A percentile compares a stretch with the other conserved stretches of the same genome.
phyloP scores from a whole-genome alignment of 148 eudicot species.

The Linanthus parryae region DNA sequence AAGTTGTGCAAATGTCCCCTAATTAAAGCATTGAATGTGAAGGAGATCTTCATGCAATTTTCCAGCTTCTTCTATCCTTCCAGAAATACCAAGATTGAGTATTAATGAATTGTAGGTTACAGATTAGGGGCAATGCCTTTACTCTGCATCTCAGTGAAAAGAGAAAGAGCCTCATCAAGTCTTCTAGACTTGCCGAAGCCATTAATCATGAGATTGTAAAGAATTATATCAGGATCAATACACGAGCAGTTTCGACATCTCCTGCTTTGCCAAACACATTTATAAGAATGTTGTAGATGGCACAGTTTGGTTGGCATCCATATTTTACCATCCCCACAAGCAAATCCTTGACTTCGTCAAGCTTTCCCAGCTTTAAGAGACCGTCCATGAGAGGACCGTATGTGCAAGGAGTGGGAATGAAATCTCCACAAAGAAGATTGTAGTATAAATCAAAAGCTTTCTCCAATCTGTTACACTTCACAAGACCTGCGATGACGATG shows the following conservation, averaged over 20 bases:
- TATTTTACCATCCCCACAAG: slow-evolving; percentile 72
- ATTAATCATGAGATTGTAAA: no score
- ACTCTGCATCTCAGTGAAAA: no score
- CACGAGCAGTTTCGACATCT: slow-evolving; percentile 58
- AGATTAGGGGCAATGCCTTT: no score
- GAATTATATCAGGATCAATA: no score
- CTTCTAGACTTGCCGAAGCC: no score
- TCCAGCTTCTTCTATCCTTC: no score
- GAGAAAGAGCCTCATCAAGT: no score
- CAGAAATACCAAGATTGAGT: no score
- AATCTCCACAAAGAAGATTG: slow-evolving; percentile 70
- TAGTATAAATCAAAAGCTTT: slow-evolving; percentile 75
- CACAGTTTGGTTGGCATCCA: slow-evolving; percentile 83
- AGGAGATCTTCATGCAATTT: no score
- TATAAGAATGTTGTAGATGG: slow-evolving; percentile 82
- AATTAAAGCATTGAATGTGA: no score
- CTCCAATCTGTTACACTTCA: slow-evolving; percentile 51
- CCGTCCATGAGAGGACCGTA: slow-evolving; percentile 94
- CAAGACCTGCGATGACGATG: slow-evolving; percentile 80
- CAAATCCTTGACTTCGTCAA: slow-evolving; percentile 69
- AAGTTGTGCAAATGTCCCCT: no score
- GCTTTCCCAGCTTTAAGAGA: slow-evolving; percentile 60
- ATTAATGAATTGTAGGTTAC: no score
- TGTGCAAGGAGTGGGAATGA: slow-evolving; percentile 83
- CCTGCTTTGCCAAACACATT: slow-evolving; percentile 97